A percentile compares a stretch with the other conserved stretches of the same genome.
These are phyloP conservation scores for Vaccinium myrtillus DNA, from an alignment of 148 eudicot species.

Conservation along the genomic window DNA sequence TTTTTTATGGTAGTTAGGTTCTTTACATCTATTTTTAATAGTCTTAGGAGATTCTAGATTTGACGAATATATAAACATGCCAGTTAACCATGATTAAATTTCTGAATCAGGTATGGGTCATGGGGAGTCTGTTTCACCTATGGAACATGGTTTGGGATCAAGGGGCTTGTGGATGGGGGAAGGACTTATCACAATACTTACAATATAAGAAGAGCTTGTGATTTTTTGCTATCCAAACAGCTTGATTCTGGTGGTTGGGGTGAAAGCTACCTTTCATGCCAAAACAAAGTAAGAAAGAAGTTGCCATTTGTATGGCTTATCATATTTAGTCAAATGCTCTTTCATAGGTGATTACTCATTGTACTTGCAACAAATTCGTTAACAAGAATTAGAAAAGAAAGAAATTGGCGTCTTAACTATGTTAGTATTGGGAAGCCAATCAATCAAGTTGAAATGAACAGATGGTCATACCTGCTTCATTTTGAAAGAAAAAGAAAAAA, in stretches of 20 bases:
- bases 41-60: neutral
- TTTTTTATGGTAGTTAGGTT: too few species aligned
- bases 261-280: conserved; percentile 44
- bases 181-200: conserved; percentile 25
- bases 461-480: neutral
- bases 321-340: neutral
- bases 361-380: neutral
- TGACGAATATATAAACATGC: neutral
- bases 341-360: neutral
- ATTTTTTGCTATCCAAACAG: conserved; percentile 44
- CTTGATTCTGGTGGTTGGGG: conserved; percentile 50
- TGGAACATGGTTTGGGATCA: conserved; percentile 53
- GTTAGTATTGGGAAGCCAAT: neutral
- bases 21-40: neutral
- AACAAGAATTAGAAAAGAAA: neutral
- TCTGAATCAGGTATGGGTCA: conserved; percentile 37
- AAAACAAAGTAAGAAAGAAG: conserved; percentile 25
- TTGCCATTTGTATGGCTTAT: neutral
- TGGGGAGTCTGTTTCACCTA: conserved; percentile 53
- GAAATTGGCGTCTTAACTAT: neutral
- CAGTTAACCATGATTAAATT: neutral
- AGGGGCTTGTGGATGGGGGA: conserved; percentile 35
- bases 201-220: conserved; percentile 38
- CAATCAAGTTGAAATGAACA: neutral
- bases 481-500: neutral